Percentiles rank a stretch among this genome's conserved stretches.
Evolutionary conservation across 257 asterid species (phyloP).

Genomic region (Ajuga chamaepitys): DNA sequence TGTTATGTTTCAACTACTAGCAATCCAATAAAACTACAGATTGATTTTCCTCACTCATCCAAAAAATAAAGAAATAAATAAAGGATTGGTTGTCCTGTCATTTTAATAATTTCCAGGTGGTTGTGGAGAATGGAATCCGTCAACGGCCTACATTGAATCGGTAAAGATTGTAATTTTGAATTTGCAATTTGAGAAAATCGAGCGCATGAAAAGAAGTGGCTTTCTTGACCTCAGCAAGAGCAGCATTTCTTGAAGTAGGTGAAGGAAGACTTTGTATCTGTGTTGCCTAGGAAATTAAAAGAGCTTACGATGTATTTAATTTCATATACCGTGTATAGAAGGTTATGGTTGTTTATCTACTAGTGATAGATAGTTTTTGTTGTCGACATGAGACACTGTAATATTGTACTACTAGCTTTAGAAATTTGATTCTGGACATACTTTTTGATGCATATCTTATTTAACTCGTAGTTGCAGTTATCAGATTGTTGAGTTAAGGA

Average conservation of each 20-base stretch:
- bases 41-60: neutral
- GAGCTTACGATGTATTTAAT: slow-evolving; percentile 13
- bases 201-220: neutral
- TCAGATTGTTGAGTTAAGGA: too few relatives aligned
- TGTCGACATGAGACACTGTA: neutral
- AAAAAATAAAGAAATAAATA: too few relatives aligned
- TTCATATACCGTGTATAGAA: slow-evolving; percentile 21
- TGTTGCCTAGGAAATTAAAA: slow-evolving; percentile 17
- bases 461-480: neutral
- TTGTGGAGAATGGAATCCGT: slow-evolving; percentile 15
- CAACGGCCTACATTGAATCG: slow-evolving; percentile 12
- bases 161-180: neutral
- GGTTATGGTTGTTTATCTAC: slow-evolving; percentile 1
- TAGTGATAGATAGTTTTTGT: neutral
- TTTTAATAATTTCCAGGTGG: slow-evolving; percentile 14
- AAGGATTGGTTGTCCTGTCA: neutral
- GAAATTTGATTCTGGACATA: neutral
- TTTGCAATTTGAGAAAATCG: neutral
- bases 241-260: neutral
- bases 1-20: neutral
- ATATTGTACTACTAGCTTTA: neutral
- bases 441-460: neutral
- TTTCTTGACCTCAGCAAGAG: slow-evolving; percentile 6
- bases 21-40: neutral
- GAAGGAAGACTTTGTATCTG: neutral